Base-by-base conservation (phyloP, 129 eudicot genomes). In the Lonicera japonica region DNA sequence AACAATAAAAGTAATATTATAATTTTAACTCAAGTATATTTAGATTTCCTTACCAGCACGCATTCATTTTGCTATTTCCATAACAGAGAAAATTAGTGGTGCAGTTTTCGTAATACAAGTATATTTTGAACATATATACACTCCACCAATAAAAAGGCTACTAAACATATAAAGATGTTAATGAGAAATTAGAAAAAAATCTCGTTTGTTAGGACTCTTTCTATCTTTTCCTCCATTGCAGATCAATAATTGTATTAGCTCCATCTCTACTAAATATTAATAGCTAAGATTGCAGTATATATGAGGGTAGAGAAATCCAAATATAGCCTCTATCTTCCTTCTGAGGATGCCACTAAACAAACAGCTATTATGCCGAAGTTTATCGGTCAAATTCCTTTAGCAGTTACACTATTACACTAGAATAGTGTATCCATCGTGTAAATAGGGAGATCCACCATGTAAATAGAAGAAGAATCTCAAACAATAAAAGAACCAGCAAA, bases 401-500 rank as follows among this genome's bases (percentile, higher is more conserved):
- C 21, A n/a, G 5, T 50, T 0, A 50, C 9, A 3, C 21, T 15
- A 45, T 10, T 3, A 45, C 14, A 45, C n/a, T 15, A 12, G n/a
- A 5, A 45, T 45, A 45, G 6, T n/a, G 43, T 47, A 11, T 0
- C 53, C 53, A 8, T 47, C n/a, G 0, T 21, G 21, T 11, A 63
- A n/a, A 47, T 9, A 47, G 43, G 1, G 47, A 8, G n/a, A 46
- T 23, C 22, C 58, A 10, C 22, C 43, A 38, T 53, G 2, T 53
- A 1, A 3, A 47, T 2, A 15, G n/a, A 47, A 8, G n/a, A 47
- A 47, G 11, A 47, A 47, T 8, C 0, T 11, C 19, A 12, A n/a
- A 1, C 14, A 45, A 45, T 22, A 58, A 22, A 60, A 40, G 50
- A 43, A 43, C 50, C 50, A 43, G 50, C 8, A 59, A 60, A 69